Evolutionary conservation across 2,329 filamentous ascomycete genomes (phyloP).

Genomic region (Apiospora pterosperma): DNA sequence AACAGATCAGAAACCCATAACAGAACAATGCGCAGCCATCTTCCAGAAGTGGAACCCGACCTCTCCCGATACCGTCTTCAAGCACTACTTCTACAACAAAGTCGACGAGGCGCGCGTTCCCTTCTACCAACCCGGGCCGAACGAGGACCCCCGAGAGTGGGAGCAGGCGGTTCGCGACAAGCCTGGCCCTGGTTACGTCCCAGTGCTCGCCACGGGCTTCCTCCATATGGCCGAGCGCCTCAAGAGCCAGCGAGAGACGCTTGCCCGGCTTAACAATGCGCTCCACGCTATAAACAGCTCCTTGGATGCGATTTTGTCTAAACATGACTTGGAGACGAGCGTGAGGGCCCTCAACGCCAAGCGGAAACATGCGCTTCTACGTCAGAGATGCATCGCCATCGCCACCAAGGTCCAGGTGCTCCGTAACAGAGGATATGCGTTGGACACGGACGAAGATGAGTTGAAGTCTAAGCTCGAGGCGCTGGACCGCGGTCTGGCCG

Average conservation of each 20-base stretch:
- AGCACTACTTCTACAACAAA: slow-evolving; percentile 85
- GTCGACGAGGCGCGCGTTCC: slow-evolving; percentile 72
- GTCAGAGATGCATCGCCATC: slow-evolving; percentile 69
- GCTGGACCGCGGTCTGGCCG: slow-evolving; percentile 67
- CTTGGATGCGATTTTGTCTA: slow-evolving; percentile 67
- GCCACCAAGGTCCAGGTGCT: slow-evolving; percentile 79
- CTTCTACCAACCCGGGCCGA: slow-evolving; percentile 67
- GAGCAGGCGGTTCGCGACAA: slow-evolving; percentile 80
- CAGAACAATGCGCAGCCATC: slow-evolving; percentile 70
- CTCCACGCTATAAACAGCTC: slow-evolving; percentile 78
- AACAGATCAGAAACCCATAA: slow-evolving; percentile 66
- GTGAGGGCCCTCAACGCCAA: slow-evolving; percentile 71
- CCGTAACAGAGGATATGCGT: slow-evolving; percentile 75
- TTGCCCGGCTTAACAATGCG: slow-evolving; percentile 66
- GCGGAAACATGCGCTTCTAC: slow-evolving; percentile 68
- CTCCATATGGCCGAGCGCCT: slow-evolving; percentile 68
- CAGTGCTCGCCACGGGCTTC: slow-evolving; percentile 73
- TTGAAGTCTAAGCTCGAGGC: slow-evolving; percentile 67
- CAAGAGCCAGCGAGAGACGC: slow-evolving; percentile 65
- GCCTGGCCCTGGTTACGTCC: slow-evolving; percentile 72
- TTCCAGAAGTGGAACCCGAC: slow-evolving; percentile 71
- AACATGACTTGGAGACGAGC: slow-evolving; percentile 73
- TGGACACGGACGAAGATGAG: slow-evolving; percentile 77
- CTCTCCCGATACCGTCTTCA: slow-evolving; percentile 68
- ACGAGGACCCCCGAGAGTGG: slow-evolving; percentile 76